A percentile compares a stretch with the other conserved stretches of the same genome.
These are phyloP conservation scores for Corymbia maculata DNA, from an alignment of 345 rosid species.

Conservation along the genomic window DNA sequence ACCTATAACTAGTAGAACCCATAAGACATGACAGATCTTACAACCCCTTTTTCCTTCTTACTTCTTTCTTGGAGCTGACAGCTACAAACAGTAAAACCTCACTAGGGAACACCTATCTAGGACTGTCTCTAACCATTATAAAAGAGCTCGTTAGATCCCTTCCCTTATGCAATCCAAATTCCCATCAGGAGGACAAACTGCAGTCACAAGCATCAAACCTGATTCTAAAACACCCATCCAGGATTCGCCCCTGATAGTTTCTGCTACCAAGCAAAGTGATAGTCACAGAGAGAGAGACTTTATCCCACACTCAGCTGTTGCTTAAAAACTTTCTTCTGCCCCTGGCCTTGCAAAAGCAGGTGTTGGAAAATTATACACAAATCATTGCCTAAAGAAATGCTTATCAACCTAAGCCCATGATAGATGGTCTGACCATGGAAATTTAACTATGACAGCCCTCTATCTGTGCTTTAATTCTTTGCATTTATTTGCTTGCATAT, in stretches of 20 bases:
- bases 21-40: background rate
- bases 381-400: background rate
- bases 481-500: background rate
- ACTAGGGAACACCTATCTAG: background rate
- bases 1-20: background rate
- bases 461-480: background rate
- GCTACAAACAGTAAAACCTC: background rate
- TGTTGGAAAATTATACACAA: background rate
- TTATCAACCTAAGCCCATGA: background rate
- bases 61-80: background rate
- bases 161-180: background rate
- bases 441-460: background rate
- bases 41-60: background rate
- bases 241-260: background rate
- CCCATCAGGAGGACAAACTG: background rate
- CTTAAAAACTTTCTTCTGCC: too few relatives aligned
- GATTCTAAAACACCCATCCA: background rate
- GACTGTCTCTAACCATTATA: background rate
- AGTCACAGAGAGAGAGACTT: background rate
- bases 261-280: background rate
- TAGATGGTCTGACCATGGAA: background rate
- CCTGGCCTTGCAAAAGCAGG: too few relatives aligned
- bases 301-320: too few relatives aligned
- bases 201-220: background rate
- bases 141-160: background rate